Evolutionary conservation across 106 monocot species (phyloP).

Genomic region (Allium cepa): DNA sequence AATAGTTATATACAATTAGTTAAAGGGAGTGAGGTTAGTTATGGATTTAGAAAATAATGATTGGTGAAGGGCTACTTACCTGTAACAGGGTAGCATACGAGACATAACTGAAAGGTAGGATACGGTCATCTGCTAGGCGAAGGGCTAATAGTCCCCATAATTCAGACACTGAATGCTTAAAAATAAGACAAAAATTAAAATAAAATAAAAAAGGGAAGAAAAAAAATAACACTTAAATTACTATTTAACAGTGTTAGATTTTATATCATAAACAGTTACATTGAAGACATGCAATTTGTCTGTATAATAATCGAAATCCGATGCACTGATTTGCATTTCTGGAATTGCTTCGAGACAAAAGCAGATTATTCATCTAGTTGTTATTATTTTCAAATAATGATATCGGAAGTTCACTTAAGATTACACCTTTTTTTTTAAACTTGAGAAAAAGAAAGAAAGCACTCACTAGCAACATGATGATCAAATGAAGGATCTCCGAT

Average conservation of each 20-base stretch:
- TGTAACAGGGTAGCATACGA: conserved; percentile 61
- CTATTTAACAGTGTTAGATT: no score
- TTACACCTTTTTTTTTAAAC: not conserved
- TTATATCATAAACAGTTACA: no score
- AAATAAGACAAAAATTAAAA: not conserved
- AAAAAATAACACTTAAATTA: not conserved
- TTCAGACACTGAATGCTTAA: conserved; percentile 44
- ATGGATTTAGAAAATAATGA: no score
- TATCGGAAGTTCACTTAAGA: no score
- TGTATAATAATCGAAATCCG: no score
- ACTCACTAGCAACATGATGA: conserved; percentile 77
- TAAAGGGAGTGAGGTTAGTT: no score
- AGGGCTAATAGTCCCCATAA: conserved; percentile 79
- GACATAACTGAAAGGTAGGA: conserved; percentile 71
- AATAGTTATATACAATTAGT: no score
- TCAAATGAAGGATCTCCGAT: conserved; percentile 80
- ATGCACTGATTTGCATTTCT: no score
- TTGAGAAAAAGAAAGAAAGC: not conserved
- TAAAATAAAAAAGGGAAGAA: not conserved
- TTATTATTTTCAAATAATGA: no score
- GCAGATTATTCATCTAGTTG: no score
- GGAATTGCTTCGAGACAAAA: no score
- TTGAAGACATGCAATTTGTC: no score
- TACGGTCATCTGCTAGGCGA: conserved; percentile 57
- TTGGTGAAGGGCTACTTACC: conserved; percentile 14